phyloP scores from a whole-genome alignment of 2,329 filamentous ascomycete species.

The Fusarium secorum region DNA sequence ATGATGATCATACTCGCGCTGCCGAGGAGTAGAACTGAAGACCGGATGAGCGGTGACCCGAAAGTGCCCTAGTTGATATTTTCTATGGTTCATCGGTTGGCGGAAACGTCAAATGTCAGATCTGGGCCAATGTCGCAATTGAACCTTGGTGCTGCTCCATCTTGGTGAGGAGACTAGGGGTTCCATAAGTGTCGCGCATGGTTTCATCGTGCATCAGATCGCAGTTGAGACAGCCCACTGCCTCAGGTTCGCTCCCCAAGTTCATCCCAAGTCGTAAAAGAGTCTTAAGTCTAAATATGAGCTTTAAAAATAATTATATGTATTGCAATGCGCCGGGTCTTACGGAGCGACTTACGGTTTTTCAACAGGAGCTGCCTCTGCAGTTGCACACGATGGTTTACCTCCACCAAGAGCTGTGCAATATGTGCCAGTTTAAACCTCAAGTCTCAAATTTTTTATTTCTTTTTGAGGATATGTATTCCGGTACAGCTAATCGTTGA shows the following conservation, averaged over 20 bases:
- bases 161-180: conserved; percentile 7
- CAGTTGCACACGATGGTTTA: neutral
- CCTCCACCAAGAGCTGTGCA: accelerated
- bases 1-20: neutral
- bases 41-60: neutral
- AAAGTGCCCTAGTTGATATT: neutral
- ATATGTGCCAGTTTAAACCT: accelerated
- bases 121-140: neutral
- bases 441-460: too few species aligned
- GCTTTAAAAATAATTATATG: neutral
- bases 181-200: neutral
- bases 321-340: accelerated
- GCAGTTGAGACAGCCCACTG: neutral
- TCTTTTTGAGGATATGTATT: too few species aligned
- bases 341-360: accelerated
- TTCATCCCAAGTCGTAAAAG: neutral
- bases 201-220: conserved; percentile 9
- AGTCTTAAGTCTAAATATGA: neutral
- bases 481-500: accelerated
- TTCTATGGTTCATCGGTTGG: neutral
- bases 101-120: neutral
- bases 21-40: neutral
- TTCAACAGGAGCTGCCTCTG: accelerated
- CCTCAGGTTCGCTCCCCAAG: neutral
- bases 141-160: neutral